Conservation (phyloP, 2,329 filamentous ascomycete genomes). For the Cladorrhinum sp. region DNA sequence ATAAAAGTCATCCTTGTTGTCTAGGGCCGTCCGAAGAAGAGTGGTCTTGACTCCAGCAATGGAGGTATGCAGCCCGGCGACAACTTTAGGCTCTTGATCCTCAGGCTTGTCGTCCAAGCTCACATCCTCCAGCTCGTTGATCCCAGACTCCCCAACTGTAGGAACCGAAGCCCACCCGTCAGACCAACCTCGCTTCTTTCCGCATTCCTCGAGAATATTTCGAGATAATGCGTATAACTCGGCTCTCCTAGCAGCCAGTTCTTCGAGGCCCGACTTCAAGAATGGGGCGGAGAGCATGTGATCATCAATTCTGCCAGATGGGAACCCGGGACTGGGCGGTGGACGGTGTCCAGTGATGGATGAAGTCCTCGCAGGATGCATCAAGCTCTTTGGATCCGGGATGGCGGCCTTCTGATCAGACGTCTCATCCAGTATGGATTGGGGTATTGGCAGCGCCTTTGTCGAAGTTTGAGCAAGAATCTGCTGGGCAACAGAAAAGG, state of each 20-base stretch:
- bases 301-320: constrained; percentile 43
- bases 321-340: constrained; percentile 52
- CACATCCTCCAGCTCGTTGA: constrained; percentile 55
- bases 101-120: constrained; percentile 46
- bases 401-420: constrained; percentile 61
- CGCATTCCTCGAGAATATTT: constrained; percentile 72
- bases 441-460: constrained; percentile 63
- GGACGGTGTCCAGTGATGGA: constrained; percentile 48
- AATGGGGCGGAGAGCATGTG: constrained; percentile 44
- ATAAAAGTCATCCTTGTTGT: constrained; percentile 62
- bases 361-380: constrained; percentile 63
- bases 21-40: constrained; percentile 58
- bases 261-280: constrained; percentile 66
- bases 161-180: constrained; percentile 69
- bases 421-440: constrained; percentile 51
- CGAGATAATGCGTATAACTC: constrained; percentile 79
- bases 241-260: constrained; percentile 77
- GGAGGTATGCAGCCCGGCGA: constrained; percentile 23
- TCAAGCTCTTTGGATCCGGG: constrained; percentile 67
- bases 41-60: constrained; percentile 52
- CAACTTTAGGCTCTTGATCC: constrained; percentile 23
- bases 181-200: constrained; percentile 69
- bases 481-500: constrained; percentile 72
- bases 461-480: constrained; percentile 73
- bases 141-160: constrained; percentile 42